Evolutionary conservation across 1,284 basidiomycete species (phyloP).

Genomic region (Inonotus obliquus): DNA sequence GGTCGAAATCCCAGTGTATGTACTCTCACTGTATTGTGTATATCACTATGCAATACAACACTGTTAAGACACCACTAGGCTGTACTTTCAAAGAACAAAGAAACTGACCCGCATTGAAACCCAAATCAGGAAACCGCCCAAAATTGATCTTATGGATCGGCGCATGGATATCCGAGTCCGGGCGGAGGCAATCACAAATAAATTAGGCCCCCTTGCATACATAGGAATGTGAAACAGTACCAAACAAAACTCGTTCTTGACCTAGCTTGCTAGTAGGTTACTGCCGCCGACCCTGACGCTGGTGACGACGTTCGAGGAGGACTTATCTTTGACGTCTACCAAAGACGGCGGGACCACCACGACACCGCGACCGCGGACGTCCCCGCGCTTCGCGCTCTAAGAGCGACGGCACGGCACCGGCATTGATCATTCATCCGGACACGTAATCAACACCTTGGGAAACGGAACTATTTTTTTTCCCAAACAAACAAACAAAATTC

Average conservation of each 20-base stretch:
- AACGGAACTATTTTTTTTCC: conserved; percentile 13
- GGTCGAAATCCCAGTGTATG: no score
- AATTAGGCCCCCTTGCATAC: no score
- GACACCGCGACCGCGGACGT: no score
- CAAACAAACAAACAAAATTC: not conserved
- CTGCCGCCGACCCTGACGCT: not conserved
- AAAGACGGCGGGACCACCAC: not conserved
- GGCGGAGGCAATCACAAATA: not conserved
- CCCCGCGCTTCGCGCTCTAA: not conserved
- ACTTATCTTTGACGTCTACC: not conserved
- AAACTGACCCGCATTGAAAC: no score
- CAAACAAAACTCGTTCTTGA: not conserved
- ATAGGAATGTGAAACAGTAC: not conserved
- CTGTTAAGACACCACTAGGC: no score
- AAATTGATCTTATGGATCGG: not conserved
- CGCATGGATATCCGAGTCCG: no score
- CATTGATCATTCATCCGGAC: not conserved
- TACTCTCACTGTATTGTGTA: no score
- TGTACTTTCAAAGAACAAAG: no score
- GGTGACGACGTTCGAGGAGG: not conserved
- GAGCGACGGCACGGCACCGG: not conserved
- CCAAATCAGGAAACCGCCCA: no score
- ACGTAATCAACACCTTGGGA: conserved; percentile 5
- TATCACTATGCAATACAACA: no score
- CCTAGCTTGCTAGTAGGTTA: not conserved